phyloP scores from a whole-genome alignment of 2,329 filamentous ascomycete genomes.

The Clonostachys rosea region DNA sequence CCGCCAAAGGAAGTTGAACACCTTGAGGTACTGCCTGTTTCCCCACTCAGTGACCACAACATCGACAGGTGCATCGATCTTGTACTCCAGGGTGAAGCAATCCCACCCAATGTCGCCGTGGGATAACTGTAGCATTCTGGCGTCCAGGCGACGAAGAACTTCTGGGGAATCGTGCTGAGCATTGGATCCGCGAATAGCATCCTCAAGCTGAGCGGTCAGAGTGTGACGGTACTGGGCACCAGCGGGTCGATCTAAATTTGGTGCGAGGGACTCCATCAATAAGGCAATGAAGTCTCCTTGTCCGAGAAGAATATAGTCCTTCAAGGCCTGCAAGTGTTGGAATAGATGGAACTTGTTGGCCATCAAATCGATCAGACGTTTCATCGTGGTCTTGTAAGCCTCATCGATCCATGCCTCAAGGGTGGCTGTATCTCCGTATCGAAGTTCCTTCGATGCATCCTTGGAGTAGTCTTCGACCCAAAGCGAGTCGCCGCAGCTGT shows the following conservation, averaged over 20 bases:
- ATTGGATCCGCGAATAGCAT: slow-evolving; percentile 94
- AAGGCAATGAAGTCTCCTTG: slow-evolving; percentile 97
- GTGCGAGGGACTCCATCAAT: slow-evolving; percentile 91
- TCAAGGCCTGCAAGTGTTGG: slow-evolving; percentile 84
- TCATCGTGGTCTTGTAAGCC: slow-evolving; percentile 98
- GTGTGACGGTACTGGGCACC: slow-evolving; percentile 96
- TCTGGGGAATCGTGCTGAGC: slow-evolving; percentile 93
- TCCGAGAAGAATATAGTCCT: slow-evolving; percentile 90
- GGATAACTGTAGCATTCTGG: slow-evolving; percentile 95
- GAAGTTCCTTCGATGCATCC: slow-evolving; percentile 82
- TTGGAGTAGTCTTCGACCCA: slow-evolving; percentile 98
- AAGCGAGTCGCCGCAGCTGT: slow-evolving; percentile 86
- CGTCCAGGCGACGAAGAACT: slow-evolving; percentile 85
- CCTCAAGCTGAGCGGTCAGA: slow-evolving; percentile 93
- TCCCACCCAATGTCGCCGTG: slow-evolving; percentile 99
- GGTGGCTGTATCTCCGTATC: slow-evolving; percentile 88
- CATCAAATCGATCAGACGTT: slow-evolving; percentile 89
- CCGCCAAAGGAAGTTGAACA: slow-evolving; percentile 98
- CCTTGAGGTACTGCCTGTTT: slow-evolving; percentile 93
- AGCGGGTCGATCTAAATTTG: slow-evolving; percentile 91
- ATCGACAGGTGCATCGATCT: slow-evolving; percentile 93
- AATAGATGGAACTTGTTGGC: slow-evolving; percentile 92
- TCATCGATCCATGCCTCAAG: slow-evolving; percentile 93
- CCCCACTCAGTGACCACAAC: slow-evolving; percentile 97
- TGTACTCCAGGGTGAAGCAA: slow-evolving; percentile 97